Evolutionary conservation across 2,329 filamentous ascomycete genomes (phyloP), one percentile per base, ranked within the genome.

Genomic region (Aureobasidium melanogenum): DNA sequence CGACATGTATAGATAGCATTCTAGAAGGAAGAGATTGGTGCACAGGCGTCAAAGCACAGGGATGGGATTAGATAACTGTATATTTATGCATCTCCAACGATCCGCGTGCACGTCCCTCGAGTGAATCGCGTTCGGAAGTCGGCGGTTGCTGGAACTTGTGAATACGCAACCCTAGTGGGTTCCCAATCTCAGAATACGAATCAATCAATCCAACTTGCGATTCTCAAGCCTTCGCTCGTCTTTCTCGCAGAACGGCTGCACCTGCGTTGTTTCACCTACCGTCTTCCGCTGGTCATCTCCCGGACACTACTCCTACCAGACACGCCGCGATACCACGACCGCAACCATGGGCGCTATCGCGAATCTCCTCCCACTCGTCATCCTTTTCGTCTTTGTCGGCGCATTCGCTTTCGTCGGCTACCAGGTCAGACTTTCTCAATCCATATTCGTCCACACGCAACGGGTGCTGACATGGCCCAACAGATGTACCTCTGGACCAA

Each of bases 391-490:
- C 63, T 68, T 88, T 56, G 71, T 89, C 30, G 80, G 74, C 64
- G 80, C 76, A 60, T 71, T 81, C 48, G 86, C 79, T 61, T 89
- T 84, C 75, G 77, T 92, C 62, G 82, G 83, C 63, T 91, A 90
- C 74, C 85, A 89, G 63, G 75, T 77, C 39, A 43, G 39, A 24
- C 9, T 14, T 14, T 14, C 39, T 24, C 68, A 38, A 67, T n/a
- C 7, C 19, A 15, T 8, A 14, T 5, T 2, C 9, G 26, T 24
- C 6, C 15, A 24, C 36, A n/a, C 46, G 5, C 8, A 9, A 30
- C 19, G 17, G 9, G 1, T 3, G 26, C 32, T 39, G 17, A 54
- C 50, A 32, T 5, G 10, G 41, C 22, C 8, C 19, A 9, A 24
- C 63, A 78, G 72, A 81, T 91, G 71, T 91, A 88, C 74, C 74